Evolutionary conservation across 2,329 filamentous ascomycete species (phyloP).

Genomic region (Botrytis cinerea): DNA sequence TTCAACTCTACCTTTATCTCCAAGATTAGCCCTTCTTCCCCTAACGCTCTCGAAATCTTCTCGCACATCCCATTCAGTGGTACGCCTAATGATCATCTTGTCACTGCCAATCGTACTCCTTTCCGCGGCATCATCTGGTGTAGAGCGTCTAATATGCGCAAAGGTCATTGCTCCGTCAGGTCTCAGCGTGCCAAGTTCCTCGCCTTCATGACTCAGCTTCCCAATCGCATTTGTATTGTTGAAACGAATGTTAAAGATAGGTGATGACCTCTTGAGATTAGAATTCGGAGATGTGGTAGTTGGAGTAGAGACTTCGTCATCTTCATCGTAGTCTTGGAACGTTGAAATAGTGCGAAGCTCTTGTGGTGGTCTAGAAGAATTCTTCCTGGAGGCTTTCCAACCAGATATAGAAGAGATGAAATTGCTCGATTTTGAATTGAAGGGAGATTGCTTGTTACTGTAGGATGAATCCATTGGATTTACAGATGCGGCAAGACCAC

Average conservation of each 20-base stretch:
- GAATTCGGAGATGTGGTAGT: background rate
- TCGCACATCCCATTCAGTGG: conserved; percentile 29
- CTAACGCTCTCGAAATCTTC: conserved; percentile 18
- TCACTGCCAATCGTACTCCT: conserved; percentile 28
- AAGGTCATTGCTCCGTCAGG: conserved; percentile 28
- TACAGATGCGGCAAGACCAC: conserved; percentile 27
- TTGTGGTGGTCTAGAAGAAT: conserved; percentile 8
- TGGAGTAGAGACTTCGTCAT: background rate
- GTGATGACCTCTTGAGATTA: conserved; percentile 8
- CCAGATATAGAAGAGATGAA: conserved; percentile 25
- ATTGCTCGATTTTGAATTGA: conserved; percentile 25
- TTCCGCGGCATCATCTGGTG: conserved; percentile 25
- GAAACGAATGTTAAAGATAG: conserved; percentile 19
- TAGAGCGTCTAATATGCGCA: conserved; percentile 24
- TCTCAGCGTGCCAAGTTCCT: conserved; percentile 25
- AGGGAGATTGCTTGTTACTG: background rate
- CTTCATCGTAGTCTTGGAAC: conserved; percentile 13
- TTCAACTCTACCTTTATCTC: background rate
- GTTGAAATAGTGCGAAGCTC: conserved; percentile 16
- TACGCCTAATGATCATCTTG: conserved; percentile 31
- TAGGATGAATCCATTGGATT: conserved; percentile 28
- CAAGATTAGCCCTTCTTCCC: background rate
- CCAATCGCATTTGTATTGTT: background rate
- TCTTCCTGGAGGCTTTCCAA: conserved; percentile 19
- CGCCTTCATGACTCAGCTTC: conserved; percentile 7